Evolutionary conservation across 129 eudicot species (phyloP).

Genomic region (Mikania micrantha): DNA sequence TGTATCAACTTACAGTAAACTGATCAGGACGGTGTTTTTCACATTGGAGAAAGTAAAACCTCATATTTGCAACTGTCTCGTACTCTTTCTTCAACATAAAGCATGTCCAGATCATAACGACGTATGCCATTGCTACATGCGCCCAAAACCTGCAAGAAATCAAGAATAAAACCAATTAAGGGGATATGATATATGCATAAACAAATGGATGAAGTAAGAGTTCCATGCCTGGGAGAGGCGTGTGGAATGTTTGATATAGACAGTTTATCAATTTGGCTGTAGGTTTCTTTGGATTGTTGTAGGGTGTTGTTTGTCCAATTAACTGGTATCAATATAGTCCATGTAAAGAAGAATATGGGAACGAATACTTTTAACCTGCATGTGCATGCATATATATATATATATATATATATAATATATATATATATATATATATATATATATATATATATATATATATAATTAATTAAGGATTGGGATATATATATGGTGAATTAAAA

Average conservation of each 20-base stretch:
- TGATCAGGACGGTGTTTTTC: slow-evolving; percentile 91
- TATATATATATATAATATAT: no score
- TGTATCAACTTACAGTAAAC: slow-evolving; percentile 56
- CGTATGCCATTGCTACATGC: slow-evolving; percentile 78
- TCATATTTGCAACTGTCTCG: slow-evolving; percentile 58
- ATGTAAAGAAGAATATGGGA: slow-evolving; percentile 66
- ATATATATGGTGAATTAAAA: no score
- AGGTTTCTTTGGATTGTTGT: slow-evolving; percentile 31
- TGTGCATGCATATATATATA: no score
- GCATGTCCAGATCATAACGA: slow-evolving; percentile 87
- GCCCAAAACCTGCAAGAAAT: slow-evolving; percentile 79
- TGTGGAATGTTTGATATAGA: slow-evolving; percentile 86
- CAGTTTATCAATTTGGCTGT: slow-evolving; percentile 74
- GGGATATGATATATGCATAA: no score
- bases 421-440: no score
- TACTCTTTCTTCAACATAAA: slow-evolving; percentile 67
- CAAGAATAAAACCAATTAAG: background rate
- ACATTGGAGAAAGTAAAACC: slow-evolving; percentile 77
- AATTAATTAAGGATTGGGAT: no score
- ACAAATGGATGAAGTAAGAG: no score
- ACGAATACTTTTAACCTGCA: slow-evolving; percentile 82
- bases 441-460: no score
- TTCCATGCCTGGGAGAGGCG: slow-evolving; percentile 57
- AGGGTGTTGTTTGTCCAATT: slow-evolving; percentile 73
- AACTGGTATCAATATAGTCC: slow-evolving; percentile 73